phyloP scores from a whole-genome alignment of 805 yeast species.

The Candida piceae region DNA sequence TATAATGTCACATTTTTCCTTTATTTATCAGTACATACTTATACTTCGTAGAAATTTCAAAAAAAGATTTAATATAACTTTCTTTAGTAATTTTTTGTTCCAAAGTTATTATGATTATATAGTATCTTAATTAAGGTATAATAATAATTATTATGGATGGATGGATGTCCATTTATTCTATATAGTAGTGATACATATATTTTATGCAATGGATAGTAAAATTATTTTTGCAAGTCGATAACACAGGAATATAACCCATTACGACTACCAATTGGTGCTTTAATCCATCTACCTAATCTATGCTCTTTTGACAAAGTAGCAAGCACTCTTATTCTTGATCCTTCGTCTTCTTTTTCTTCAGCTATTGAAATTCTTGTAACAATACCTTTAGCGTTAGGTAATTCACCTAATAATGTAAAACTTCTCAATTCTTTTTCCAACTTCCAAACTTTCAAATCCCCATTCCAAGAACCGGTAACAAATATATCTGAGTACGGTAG shows the following conservation, averaged over 20 bases:
- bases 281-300: slow-evolving; percentile 82
- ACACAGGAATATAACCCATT: slow-evolving; percentile 63
- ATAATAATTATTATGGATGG: too few relatives aligned
- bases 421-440: slow-evolving; percentile 58
- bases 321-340: slow-evolving; percentile 48
- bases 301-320: slow-evolving; percentile 82
- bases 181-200: too few relatives aligned
- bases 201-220: too few relatives aligned
- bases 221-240: slow-evolving; percentile 28
- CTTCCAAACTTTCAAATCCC: slow-evolving; percentile 74
- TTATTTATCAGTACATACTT: too few relatives aligned
- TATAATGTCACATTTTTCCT: too few relatives aligned
- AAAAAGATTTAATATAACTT: too few relatives aligned
- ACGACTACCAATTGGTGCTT: slow-evolving; percentile 57
- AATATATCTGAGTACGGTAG: slow-evolving; percentile 83
- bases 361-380: slow-evolving; percentile 56
- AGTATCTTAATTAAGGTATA: too few relatives aligned
- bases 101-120: too few relatives aligned
- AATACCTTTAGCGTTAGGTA: slow-evolving; percentile 62
- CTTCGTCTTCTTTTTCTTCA: slow-evolving; percentile 49
- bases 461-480: slow-evolving; percentile 85
- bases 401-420: slow-evolving; percentile 51
- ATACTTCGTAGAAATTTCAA: too few relatives aligned
- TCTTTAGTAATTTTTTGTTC: too few relatives aligned
- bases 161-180: too few relatives aligned